A percentile compares a stretch with the other conserved stretches of the same genome.
Conservation (phyloP, 2,329 filamentous ascomycete species). For the Graphiopsis chlorocephala region DNA sequence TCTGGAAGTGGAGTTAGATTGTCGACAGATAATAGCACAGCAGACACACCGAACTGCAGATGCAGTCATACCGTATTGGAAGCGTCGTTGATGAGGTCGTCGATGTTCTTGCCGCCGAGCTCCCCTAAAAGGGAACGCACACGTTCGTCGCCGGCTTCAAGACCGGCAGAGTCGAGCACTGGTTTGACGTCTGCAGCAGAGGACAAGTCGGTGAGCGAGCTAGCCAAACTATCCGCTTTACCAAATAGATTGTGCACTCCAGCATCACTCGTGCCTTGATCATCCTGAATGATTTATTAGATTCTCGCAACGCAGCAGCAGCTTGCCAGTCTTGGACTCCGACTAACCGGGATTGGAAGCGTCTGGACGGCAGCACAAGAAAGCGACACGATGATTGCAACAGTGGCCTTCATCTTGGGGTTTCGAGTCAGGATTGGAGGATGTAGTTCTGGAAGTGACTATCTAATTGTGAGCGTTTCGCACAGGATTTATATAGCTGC, state of each 20-base stretch:
- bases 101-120: no score
- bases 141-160: no score
- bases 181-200: no score
- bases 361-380: neutral
- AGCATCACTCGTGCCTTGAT: neutral
- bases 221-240: neutral
- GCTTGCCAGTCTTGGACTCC: neutral
- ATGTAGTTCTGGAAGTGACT: neutral
- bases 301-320: neutral
- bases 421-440: neutral
- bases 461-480: neutral
- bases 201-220: no score
- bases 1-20: no score
- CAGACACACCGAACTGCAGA: no score
- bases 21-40: no score
- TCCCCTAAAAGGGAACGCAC: no score
- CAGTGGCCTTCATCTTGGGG: neutral
- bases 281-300: neutral
- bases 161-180: no score
- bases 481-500: neutral
- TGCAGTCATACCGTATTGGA: no score
- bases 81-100: no score
- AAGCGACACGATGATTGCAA: neutral
- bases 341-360: neutral
- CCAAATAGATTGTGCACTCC: no score